Evolutionary conservation across 2,329 filamentous ascomycete species (phyloP), one percentile per base, ranked within the genome.

Genomic region (Colletotrichum plurivorum): DNA sequence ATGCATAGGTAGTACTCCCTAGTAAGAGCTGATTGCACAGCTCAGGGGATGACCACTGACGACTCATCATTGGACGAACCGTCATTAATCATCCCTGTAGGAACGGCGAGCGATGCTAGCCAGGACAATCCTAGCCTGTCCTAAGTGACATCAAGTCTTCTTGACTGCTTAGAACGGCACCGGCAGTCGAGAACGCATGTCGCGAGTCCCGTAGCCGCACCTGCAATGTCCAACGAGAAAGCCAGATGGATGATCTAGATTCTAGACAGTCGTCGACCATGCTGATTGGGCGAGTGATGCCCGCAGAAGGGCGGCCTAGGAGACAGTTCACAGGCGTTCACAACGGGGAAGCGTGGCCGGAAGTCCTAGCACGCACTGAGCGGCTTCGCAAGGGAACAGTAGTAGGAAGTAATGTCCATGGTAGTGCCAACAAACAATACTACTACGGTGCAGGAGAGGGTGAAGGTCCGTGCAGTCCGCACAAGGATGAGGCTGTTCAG

Each of bases 321-420:
- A 48, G 27, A 59, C 16, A 43, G 22, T 8, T 36, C 10, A 4
- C 31, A 36, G 31, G 25, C 41, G 53, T 45, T 36, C 66, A 25
- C 48, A n/a, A 54, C 61, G 49, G 54, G 54, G 54, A 59, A 65
- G 54, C n/a, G 36, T n/a, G 22, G 22, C 22, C 20, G 7, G 22
- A 27, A 2, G 43, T 36, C 43, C 41, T 65, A 51, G 54, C 31
- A 55, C n/a, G 51, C 31, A 36, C n/a, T 15, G 18, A 49, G 48
- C 49, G 41, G 41, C 20, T 25, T 48, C 15, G 15, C 16, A 4
- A 54, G n/a, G 41, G 36, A 16, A 43, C 22, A 22, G 25, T 9
- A 16, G 16, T n/a, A n/a, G 41, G 31, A 9, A 36, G 31, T 36
- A 36, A 36, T 36, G 10, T 10, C 31, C 22, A 25, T 25, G 22